Base-by-base conservation (phyloP, 2,329 filamentous ascomycete species). In the Beauveria sp. region DNA sequence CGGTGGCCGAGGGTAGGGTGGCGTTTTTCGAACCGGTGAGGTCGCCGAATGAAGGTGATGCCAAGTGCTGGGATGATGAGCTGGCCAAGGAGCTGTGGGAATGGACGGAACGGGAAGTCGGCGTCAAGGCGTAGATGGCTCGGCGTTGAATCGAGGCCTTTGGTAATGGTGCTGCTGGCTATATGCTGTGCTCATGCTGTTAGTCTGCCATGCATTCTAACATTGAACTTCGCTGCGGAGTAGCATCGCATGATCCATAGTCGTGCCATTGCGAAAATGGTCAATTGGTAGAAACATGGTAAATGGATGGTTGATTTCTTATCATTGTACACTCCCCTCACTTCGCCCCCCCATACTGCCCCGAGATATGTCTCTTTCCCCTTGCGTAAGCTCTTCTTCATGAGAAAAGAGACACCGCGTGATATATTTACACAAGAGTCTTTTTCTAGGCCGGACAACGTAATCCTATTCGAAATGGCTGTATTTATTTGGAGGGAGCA, bases 401-500 rank as follows among this genome's bases (percentile, higher is more conserved):
- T 6, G 55, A 51, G 37, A 24, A 44, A 9, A 58, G 55, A 43
- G 24, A 47, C 55, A 51, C 55, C 22, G 18, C 34, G 48, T 59
- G 53, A 47, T 64, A 63, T 64, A 62, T 64, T 52, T 64, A 64
- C 63, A 62, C 62, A 55, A 51, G 37, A 50, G 58, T 46, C 44
- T 53, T 48, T 54, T 54, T 50, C 44, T 20, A 24, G 34, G 43
- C 34, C 34, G 47, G 47, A 51, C 51, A 61, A 50, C 37, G 34
- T 20, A 53, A 53, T 24, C 30, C 43, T 41, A n/a, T 28, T 57
- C n/a, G 8, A 22, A 30, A 55, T 55, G 43, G 48, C 30, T 54
- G 34, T 37, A 20, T 69, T 70, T 84, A 87, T 77, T 88, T 83
- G 63, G 82, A 80, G 62, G 80, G 77, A 67, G 78, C 73, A n/a